Evolutionary conservation across 2,329 filamentous ascomycete species (phyloP).

Genomic region (Graphilbum fragrans): DNA sequence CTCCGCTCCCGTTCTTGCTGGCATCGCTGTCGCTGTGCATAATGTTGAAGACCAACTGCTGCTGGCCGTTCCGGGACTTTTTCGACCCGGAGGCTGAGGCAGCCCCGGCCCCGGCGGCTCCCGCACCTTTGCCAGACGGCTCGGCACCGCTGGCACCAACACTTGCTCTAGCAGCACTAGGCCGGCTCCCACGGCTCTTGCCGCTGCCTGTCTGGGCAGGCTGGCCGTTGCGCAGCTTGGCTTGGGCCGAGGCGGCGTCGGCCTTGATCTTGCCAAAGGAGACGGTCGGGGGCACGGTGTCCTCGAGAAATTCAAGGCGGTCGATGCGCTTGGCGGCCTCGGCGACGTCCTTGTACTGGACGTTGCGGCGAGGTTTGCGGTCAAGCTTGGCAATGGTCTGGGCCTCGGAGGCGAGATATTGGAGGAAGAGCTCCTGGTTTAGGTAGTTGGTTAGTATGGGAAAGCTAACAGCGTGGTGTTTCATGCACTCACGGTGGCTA

Average conservation of each 20-base stretch:
- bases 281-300: constrained; percentile 78
- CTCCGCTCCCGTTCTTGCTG: background rate
- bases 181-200: background rate
- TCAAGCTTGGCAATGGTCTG: constrained; percentile 85
- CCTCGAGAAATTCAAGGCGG: constrained; percentile 87
- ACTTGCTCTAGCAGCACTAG: background rate
- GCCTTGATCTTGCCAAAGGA: constrained; percentile 72
- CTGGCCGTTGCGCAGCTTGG: constrained; percentile 23
- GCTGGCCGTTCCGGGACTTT: constrained; percentile 3
- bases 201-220: background rate
- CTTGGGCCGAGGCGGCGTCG: constrained; percentile 36
- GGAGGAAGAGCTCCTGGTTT: constrained; percentile 97
- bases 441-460: background rate
- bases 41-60: constrained; percentile 9
- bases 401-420: constrained; percentile 75
- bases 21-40: constrained; percentile 4
- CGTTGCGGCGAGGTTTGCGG: constrained; percentile 80
- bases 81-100: background rate
- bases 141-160: background rate
- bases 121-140: background rate
- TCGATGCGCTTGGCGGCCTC: constrained; percentile 79
- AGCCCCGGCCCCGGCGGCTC: background rate
- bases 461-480: background rate
- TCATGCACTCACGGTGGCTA: constrained; percentile 62
- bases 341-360: constrained; percentile 91